These are phyloP conservation scores for Diaporthe destruens DNA, from an alignment of 2,329 filamentous ascomycete genomes.

Conservation along the genomic window DNA sequence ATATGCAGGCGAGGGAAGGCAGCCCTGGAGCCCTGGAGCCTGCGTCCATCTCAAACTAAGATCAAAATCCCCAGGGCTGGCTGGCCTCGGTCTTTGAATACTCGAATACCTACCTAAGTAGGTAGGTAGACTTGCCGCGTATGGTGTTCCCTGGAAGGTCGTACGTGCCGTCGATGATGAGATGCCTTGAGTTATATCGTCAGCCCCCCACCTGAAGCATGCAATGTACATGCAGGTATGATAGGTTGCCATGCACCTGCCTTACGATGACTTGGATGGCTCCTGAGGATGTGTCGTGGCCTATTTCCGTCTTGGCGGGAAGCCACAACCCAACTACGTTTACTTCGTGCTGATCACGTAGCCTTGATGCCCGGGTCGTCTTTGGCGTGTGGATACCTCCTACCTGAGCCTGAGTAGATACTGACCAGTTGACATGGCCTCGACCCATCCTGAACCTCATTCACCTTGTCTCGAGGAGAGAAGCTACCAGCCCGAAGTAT, in stretches of 20 bases:
- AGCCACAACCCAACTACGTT: neutral
- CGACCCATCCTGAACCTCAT: neutral
- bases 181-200: neutral
- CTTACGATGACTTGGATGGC: neutral
- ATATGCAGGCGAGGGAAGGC: neutral
- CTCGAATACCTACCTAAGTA: no score
- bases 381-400: no score
- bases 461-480: no score
- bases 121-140: neutral
- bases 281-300: neutral
- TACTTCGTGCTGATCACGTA: no score
- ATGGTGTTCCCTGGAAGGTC: neutral
- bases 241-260: neutral
- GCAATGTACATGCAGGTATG: neutral
- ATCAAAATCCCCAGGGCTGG: neutral
- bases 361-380: no score
- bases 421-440: neutral
- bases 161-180: no score
- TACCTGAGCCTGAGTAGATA: no score
- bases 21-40: neutral
- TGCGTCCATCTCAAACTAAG: neutral
- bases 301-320: neutral
- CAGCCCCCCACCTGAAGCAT: neutral
- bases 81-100: neutral
- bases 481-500: no score